Conservation (phyloP, 1,139 yeast genomes). For the Meyerozyma elateridarum region DNA sequence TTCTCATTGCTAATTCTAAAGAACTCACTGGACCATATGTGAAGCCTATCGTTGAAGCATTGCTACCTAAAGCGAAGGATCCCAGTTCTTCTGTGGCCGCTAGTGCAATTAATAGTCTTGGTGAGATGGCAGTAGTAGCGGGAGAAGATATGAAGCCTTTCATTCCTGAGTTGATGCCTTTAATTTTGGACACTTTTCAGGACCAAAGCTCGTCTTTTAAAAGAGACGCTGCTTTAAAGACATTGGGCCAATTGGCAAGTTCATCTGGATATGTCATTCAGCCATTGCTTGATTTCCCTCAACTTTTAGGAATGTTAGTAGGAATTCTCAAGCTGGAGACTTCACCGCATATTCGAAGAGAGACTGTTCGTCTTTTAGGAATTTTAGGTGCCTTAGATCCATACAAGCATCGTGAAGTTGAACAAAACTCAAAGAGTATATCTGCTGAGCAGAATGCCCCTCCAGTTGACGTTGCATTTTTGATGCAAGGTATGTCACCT, state of each 20-base stretch:
- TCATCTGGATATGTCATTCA: constrained; percentile 94
- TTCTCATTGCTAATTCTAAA: constrained; percentile 71
- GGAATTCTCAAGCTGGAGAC: constrained; percentile 78
- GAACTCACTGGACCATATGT: constrained; percentile 85
- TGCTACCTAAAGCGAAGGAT: constrained; percentile 74
- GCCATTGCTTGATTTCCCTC: constrained; percentile 89
- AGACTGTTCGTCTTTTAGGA: constrained; percentile 84
- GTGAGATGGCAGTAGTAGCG: constrained; percentile 83
- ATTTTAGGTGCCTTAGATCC: constrained; percentile 97
- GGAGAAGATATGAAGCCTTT: constrained; percentile 80
- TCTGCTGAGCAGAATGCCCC: constrained; percentile 82
- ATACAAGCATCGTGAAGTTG: constrained; percentile 88
- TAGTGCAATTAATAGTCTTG: constrained; percentile 82
- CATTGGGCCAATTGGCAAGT: constrained; percentile 84
- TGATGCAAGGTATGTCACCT: constrained; percentile 94
- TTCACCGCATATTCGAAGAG: constrained; percentile 69
- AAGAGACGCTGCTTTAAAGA: constrained; percentile 82
- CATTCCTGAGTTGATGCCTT: constrained; percentile 75
- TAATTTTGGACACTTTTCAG: constrained; percentile 80
- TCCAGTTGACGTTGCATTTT: constrained; percentile 80
- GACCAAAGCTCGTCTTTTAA: constrained; percentile 85
- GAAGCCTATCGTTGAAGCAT: constrained; percentile 79
- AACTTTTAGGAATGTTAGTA: constrained; percentile 74
- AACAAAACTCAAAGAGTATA: constrained; percentile 57
- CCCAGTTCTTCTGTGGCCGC: constrained; percentile 76